Percentiles rank a stretch among this genome's conserved stretches.
phyloP scores from a whole-genome alignment of 2,329 filamentous ascomycete species.

The Mycocentrospora acerina region DNA sequence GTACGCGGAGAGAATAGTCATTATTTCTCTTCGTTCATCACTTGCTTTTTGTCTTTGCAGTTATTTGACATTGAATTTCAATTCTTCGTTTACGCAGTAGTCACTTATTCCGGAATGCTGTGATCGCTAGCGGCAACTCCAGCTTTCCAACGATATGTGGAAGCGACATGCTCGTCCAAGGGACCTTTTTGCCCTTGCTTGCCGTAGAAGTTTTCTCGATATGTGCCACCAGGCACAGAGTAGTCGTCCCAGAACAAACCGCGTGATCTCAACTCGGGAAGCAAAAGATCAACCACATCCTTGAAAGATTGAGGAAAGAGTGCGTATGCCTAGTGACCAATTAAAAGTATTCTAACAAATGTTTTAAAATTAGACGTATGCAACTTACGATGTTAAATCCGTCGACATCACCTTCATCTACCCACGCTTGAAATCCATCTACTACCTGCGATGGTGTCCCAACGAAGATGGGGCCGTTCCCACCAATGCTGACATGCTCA shows the following conservation, averaged over 20 bases:
- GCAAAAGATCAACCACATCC: constrained; percentile 65
- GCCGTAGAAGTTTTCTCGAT: constrained; percentile 62
- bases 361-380: background rate
- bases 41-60: too few species aligned
- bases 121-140: constrained; percentile 36
- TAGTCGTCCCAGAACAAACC: constrained; percentile 60
- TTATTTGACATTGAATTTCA: too few species aligned
- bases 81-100: too few species aligned
- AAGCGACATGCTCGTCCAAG: constrained; percentile 55
- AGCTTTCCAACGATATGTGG: constrained; percentile 48
- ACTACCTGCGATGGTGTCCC: constrained; percentile 67
- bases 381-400: constrained; percentile 70
- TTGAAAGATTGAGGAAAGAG: constrained; percentile 69
- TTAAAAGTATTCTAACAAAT: background rate
- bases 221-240: constrained; percentile 59
- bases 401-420: constrained; percentile 69
- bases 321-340: constrained; percentile 54
- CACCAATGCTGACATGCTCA: constrained; percentile 67
- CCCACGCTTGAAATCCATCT: constrained; percentile 67
- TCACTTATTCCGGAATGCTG: constrained; percentile 21
- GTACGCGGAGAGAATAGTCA: too few species aligned
- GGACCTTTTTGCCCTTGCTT: constrained; percentile 54
- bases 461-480: constrained; percentile 64
- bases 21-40: too few species aligned
- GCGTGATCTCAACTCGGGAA: constrained; percentile 63